Base-by-base conservation (phyloP, 805 yeast species). In the Myxozyma melibiosi region DNA sequence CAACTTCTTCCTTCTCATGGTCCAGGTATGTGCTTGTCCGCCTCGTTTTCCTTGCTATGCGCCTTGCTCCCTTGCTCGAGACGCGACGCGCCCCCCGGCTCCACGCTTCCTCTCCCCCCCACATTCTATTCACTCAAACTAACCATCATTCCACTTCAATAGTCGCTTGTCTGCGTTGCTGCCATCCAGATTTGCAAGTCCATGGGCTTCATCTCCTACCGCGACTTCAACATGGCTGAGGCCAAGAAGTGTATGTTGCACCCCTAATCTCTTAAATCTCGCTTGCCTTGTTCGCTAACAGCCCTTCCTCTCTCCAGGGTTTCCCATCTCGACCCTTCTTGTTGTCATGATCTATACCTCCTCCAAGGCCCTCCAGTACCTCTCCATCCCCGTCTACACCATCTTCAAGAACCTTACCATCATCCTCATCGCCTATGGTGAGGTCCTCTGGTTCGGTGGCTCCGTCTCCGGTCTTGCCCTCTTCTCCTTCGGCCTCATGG, bases 391-490 rank as follows among this genome's bases (percentile, higher is more conserved):
- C 51, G 96, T 94, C 57, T 94, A 90, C 80, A 94, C 99, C 64
- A 92, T 94, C 67, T 94, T 94, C 86, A 94, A 94, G 81, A 94
- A 94, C 76, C 83, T 94, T 74, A 92, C 99, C 61, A 94, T 94
- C 71, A 92, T 94, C 65, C 78, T 94, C 71, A 94, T 94, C 73
- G 98, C 99, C 34, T 94, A 94, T 73, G 98, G 98, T 78, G 99
- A 94, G 77, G 97, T 92, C 34, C 67, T 94, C 61, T 92, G 97
- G 95, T 94, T 92, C 69, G 96, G 97, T 61, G 97, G 97, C 64
- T 75, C 79, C 61, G 97, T 92, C 67, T 84, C 96, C 52, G 74
- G 91, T 37, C 85, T 91, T 94, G 90, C 96, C 45, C 78, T 94
- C 64, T 85, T 90, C 40, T 87, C 98, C 1, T 94, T 94, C 74